These are phyloP conservation scores for Coelastrella sp. DNA, from an alignment of 139 green algal species.

Conservation along the genomic window DNA sequence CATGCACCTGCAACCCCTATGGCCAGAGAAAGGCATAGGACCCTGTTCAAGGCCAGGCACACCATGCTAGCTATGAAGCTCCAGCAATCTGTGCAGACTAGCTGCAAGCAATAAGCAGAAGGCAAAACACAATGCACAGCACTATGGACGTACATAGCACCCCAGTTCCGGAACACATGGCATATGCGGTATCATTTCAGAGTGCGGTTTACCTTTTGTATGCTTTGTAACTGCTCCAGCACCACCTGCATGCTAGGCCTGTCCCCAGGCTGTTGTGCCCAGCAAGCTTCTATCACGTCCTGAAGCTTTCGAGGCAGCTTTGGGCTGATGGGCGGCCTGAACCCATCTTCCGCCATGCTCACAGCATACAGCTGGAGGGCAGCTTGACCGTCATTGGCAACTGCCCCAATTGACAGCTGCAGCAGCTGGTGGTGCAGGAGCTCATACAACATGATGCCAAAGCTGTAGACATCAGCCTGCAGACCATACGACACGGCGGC, in stretches of 20 bases:
- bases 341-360: neutral
- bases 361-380: neutral
- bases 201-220: neutral
- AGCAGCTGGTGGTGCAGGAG: conserved; percentile 11
- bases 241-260: neutral
- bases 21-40: no score
- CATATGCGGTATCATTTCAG: no score
- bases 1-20: no score
- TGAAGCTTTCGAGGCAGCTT: neutral
- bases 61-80: no score
- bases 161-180: neutral
- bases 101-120: no score
- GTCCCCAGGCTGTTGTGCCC: neutral
- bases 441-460: neutral
- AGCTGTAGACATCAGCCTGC: conserved; percentile 1
- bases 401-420: neutral
- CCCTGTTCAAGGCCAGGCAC: no score
- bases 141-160: no score
- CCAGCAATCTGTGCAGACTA: no score
- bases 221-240: neutral
- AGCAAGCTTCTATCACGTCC: neutral
- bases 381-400: neutral
- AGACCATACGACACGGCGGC: neutral
- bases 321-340: neutral
- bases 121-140: no score